phyloP scores from a whole-genome alignment of 164 flowering plant genomes.

The Amborella trichopoda region DNA sequence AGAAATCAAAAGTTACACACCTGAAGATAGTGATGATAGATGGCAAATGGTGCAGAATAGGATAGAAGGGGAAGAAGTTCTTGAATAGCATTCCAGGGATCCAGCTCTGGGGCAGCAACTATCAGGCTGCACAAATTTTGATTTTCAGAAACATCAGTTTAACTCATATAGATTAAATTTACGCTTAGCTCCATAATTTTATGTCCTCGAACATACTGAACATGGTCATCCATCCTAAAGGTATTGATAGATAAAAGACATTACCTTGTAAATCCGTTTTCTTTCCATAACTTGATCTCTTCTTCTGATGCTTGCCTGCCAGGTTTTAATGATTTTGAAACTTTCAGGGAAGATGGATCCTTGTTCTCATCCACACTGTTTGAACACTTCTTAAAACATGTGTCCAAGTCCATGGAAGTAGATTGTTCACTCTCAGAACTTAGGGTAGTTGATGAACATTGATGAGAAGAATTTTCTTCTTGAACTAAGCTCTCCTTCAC shows the following conservation, averaged over 20 bases:
- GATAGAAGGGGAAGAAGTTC: slow-evolving; percentile 71
- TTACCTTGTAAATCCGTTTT: slow-evolving; percentile 87
- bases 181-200: too few species aligned
- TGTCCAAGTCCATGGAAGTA: slow-evolving; percentile 5
- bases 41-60: slow-evolving; percentile 82
- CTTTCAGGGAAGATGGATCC: slow-evolving; percentile 16
- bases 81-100: slow-evolving; percentile 56
- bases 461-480: slow-evolving; percentile 23
- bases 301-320: slow-evolving; percentile 62
- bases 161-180: too few species aligned
- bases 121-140: slow-evolving; percentile 46
- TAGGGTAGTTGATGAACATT: too few species aligned
- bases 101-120: slow-evolving; percentile 81
- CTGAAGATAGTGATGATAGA: slow-evolving; percentile 90
- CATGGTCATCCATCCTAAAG: too few species aligned
- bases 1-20: slow-evolving; percentile 17
- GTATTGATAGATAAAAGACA: background rate
- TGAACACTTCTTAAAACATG: background rate
- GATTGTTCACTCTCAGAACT: too few species aligned
- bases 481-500: slow-evolving; percentile 10
- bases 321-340: slow-evolving; percentile 39
- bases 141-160: too few species aligned
- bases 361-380: slow-evolving; percentile 6
- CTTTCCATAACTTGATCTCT: slow-evolving; percentile 51
- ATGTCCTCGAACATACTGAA: too few species aligned